Evolutionary conservation across 2,329 filamentous ascomycete species (phyloP), one percentile per base, ranked within the genome.

Genomic region (Fusarium sambucinum): DNA sequence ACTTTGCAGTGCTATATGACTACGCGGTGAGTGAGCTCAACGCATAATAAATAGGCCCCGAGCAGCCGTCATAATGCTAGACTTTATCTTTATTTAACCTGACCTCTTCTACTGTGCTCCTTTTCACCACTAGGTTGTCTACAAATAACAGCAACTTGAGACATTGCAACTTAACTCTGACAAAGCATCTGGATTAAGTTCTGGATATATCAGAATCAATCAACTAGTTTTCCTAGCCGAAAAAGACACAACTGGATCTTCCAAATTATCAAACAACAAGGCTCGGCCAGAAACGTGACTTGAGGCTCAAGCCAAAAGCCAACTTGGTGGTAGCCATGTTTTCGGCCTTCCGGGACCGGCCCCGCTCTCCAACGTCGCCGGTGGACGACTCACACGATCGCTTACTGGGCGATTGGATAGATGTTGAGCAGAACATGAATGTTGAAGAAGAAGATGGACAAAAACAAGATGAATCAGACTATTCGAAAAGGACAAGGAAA

Each of bases 1-100:
- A 38, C 12, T 38, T 17, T 38, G 35, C 11, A 35, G 41, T 59
- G 35, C 25, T 62, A 27, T 29, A 56, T 57, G 66, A 51, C 47
- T 38, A 54, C 30, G 44, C n/a, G n/a, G 35, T 38, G 35, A 54
- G 51, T 55, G 55, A 63, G 40, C 52, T 59, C 30, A 19, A 45
- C 47, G 38, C 46, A 73, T 62, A 62, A 73, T 70, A 73, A 66
- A 73, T 70, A 72, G 53, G 35, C 17, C 23, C 33, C 40, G 37
- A 25, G 27, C 29, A 37, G n/a, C 66, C 61, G 44, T 53, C 45
- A 21, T 25, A 29, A 44, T 29, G 51, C 41, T 25, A 54, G 47
- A 9, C 12, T 48, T 35, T 57, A 23, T 38, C 47, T 42, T 6
- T 45, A n/a, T 19, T 16, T 14, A 45, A 45, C 14, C 13, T 45